phyloP scores from a whole-genome alignment of 164 flowering plant genomes.

The Nymphaea thermarum region DNA sequence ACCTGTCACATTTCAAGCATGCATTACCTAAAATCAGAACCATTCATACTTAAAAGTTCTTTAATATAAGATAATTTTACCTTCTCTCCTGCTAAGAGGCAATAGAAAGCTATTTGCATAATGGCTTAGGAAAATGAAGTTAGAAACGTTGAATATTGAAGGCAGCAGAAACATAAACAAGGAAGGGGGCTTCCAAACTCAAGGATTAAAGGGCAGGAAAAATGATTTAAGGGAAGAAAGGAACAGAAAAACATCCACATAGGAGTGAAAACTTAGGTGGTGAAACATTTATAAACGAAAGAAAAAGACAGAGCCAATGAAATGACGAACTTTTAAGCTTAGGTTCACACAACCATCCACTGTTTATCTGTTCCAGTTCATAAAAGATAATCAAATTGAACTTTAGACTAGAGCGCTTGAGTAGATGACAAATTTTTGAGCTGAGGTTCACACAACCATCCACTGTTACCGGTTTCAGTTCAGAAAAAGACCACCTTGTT shows the following conservation, averaged over 20 bases:
- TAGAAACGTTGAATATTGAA: neutral
- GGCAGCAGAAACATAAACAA: neutral
- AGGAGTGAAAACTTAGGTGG: neutral
- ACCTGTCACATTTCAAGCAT: constrained; percentile 39
- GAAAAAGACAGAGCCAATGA: neutral
- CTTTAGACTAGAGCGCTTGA: too few species aligned
- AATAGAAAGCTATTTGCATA: too few species aligned
- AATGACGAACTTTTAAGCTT: too few species aligned
- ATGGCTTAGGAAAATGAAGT: neutral
- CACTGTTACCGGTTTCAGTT: neutral
- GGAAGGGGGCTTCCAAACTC: neutral
- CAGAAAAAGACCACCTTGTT: too few species aligned
- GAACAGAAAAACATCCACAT: neutral
- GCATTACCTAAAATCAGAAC: neutral
- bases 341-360: neutral
- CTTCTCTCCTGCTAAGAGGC: too few species aligned
- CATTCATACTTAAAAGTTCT: neutral
- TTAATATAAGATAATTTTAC: too few species aligned
- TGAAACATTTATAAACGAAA: neutral
- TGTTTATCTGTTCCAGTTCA: neutral
- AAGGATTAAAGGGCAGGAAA: neutral
- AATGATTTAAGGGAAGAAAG: neutral
- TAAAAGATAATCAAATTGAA: too few species aligned
- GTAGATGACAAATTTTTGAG: too few species aligned
- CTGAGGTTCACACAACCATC: neutral